Base-by-base conservation (phyloP, 202 grass and related monocot species). In the Cymbopogon flexuosus region DNA sequence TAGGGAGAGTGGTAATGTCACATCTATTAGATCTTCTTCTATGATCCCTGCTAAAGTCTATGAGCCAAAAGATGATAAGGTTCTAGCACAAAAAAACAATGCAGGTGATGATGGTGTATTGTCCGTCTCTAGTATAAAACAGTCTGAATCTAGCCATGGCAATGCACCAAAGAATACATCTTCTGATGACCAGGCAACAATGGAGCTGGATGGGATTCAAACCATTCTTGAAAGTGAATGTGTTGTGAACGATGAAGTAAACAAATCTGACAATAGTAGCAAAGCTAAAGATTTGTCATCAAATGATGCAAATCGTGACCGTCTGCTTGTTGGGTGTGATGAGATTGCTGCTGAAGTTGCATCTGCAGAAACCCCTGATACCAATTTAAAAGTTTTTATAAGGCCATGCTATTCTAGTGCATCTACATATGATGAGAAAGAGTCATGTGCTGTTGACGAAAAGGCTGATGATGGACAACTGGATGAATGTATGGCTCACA, bases 41-140 rank as follows among this genome's bases (percentile, higher is more conserved):
- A 49, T 37, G n/a, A 39, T 70, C 40, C 72, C 65, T 73, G 80
- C 79, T 43, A 76, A 10, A 60, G 51, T n/a, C 76, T 75, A 61
- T 70, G 56, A 80, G 58, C 70, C 66, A 51, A 90, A 73, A 23
- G 82, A 51, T 76, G 45, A 43, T 61, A 81, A 84, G 9, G 72
- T 15, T 59, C 15, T 49, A 65, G n/a, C 46, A 29, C 39, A 71
- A 43, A 84, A 70, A 72, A 81, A 52, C 36, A 76, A 65, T 64
- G 65, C 58, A 77, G 46, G 83, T 51, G 77, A 82, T 60, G 30
- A 72, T 79, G 78, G 74, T 58, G 64, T 65, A 64, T 82, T 51
- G 13, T 76, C 81, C 37, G 54, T 74, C 84, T 86, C 86, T 59
- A 75, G 79, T 83, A 64, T 79, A 76, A 93, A 90, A 77, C 76